Evolutionary conservation across 768 basidiomycete genomes (phyloP).

Genomic region (Gautieria morchelliformis): DNA sequence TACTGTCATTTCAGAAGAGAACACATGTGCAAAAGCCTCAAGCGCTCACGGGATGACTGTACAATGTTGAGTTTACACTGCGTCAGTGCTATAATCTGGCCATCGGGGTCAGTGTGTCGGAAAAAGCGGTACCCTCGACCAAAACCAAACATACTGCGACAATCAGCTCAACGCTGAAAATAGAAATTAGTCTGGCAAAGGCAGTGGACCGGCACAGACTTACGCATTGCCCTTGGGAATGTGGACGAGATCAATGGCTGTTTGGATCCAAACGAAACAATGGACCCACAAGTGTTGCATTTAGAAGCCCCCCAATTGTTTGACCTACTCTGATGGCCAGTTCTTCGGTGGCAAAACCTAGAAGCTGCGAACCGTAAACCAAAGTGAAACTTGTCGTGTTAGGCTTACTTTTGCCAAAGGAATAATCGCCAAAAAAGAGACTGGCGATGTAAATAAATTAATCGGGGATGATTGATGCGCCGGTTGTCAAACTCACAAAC

Average conservation of each 20-base stretch:
- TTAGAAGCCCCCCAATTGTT: conserved; percentile 74
- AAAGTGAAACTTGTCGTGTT: neutral
- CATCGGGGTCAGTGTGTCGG: neutral
- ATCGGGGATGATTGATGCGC: neutral
- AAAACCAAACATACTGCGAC: conserved; percentile 45
- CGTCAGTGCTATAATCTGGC: conserved; percentile 66
- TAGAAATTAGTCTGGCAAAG: neutral
- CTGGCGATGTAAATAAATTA: conserved; percentile 24
- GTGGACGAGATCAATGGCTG: neutral
- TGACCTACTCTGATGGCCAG: conserved; percentile 74
- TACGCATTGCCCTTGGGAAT: conserved; percentile 20
- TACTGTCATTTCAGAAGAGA: conserved; percentile 16
- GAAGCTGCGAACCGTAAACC: conserved; percentile 33
- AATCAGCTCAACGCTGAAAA: conserved; percentile 44
- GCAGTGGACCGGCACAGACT: conserved; percentile 3
- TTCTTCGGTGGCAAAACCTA: conserved; percentile 83
- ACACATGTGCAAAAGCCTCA: conserved; percentile 7
- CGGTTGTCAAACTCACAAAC: conserved; percentile 46
- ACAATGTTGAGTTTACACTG: conserved; percentile 77
- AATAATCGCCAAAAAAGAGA: conserved; percentile 74
- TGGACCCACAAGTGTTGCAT: conserved; percentile 62
- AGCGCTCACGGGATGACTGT: conserved; percentile 57
- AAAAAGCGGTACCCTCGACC: conserved; percentile 3
- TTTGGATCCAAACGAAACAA: neutral
- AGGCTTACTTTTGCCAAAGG: conserved; percentile 65